Conservation (phyloP, 2,329 filamentous ascomycete genomes). For the Botrytis tulipae region DNA sequence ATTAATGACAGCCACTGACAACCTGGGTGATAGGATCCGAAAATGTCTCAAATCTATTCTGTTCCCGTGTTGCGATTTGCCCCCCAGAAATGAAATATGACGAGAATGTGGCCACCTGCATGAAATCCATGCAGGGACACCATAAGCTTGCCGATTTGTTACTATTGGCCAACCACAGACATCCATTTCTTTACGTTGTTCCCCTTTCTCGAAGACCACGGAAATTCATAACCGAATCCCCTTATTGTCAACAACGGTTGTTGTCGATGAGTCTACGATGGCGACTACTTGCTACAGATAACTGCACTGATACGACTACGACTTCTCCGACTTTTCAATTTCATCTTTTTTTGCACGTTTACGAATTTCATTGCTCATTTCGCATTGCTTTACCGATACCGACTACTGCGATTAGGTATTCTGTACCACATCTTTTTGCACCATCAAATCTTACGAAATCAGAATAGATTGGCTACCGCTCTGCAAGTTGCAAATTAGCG, state of each 20-base stretch:
- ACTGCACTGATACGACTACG: neutral
- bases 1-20: slow-evolving; percentile 20
- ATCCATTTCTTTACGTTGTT: neutral
- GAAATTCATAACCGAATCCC: neutral
- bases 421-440: neutral
- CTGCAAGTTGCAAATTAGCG: neutral
- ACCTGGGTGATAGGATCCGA: slow-evolving; percentile 14
- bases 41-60: slow-evolving; percentile 9
- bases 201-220: neutral
- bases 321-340: neutral
- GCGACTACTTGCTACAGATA: neutral
- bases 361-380: slow-evolving; percentile 13
- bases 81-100: neutral
- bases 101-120: slow-evolving; percentile 12
- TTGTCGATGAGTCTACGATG: neutral
- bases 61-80: neutral
- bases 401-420: neutral
- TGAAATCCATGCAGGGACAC: slow-evolving; percentile 19
- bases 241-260: neutral
- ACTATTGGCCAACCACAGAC: slow-evolving; percentile 11
- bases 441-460: neutral
- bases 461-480: neutral
- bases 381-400: neutral
- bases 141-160: slow-evolving; percentile 10
- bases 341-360: neutral